Base-by-base conservation (phyloP, 257 asterid genomes). In the Solanum clarkiae region DNA sequence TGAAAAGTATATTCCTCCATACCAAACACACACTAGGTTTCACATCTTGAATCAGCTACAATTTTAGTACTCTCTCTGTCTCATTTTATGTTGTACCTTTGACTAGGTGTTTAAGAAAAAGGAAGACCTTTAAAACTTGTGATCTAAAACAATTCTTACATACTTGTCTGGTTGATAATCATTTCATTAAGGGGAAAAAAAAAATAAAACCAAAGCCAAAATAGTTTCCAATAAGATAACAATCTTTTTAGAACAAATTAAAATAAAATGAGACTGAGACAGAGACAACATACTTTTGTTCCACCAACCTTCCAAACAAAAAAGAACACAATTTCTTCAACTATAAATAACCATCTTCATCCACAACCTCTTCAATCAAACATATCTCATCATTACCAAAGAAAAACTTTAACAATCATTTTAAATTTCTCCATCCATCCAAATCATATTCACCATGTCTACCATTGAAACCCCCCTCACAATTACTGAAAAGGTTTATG, bases 401-500 rank as follows among this genome's bases (percentile, higher is more conserved):
- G 26, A 7, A 36, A 32, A 29, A 51, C 42, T 24, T 11, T 36
- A 36, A 36, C 45, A 51, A 47, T 4, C 45, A 7, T 15, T 49
- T 44, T 49, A 29, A 29, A 29, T 36, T 36, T 8, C 45, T 22
- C 36, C 20, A 22, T 24, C 22, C 32, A 22, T 24, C 24, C 3
- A 32, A 32, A 14, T 14, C 26, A 74, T 3, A 10, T 12, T 26
- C 60, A 51, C 15, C 15, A 77, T 51, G 62, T 10, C 63, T 77
- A 51, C 82, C 26, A 24, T 29, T 77, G 60, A 24, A 26, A 49
- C 18, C 0, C 22, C 8, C 24, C 49, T 83, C 3, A 51, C 51
- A 8, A 66, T 83, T 22, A 83, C 54, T 32, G 86, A 68, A 18
- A 53, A 53, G 32, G 63, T 83, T 17, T 49, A 83, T 51, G 86